Percentiles rank a stretch among this genome's conserved stretches.
Evolutionary conservation across 768 basidiomycete genomes (phyloP).

Genomic region (Cantharellus anzutake): DNA sequence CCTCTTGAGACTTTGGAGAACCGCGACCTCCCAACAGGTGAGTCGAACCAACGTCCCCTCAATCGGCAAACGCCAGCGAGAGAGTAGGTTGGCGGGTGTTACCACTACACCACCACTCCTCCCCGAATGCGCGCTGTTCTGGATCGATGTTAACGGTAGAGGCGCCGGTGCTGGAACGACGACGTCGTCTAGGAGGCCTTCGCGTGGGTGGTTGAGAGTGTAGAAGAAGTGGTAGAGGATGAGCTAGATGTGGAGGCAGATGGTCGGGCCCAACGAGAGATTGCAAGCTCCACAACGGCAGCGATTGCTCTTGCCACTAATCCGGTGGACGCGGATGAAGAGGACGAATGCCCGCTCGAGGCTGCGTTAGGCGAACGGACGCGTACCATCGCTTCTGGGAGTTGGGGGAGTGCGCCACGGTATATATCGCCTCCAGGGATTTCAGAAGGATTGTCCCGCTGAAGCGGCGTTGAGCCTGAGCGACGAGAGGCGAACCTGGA

Average conservation of each 20-base stretch:
- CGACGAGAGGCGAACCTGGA: no score
- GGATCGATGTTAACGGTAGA: slow-evolving; percentile 41
- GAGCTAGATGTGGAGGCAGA: slow-evolving; percentile 13
- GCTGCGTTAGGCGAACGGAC: no score
- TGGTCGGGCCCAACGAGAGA: slow-evolving; percentile 46
- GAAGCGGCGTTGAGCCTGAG: no score
- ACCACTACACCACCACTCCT: no score
- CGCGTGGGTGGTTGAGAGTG: slow-evolving; percentile 23
- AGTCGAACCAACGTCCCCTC: no score
- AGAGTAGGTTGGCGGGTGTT: no score
- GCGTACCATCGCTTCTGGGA: background rate
- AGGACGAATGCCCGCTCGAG: no score
- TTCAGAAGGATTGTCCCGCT: no score
- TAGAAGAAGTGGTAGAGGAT: slow-evolving; percentile 27
- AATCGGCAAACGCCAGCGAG: no score
- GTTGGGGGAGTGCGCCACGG: background rate
- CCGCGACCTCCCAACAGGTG: no score
- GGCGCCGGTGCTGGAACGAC: no score
- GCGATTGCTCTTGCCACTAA: slow-evolving; percentile 24
- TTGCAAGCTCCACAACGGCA: slow-evolving; percentile 47
- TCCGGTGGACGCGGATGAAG: background rate
- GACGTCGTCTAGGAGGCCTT: slow-evolving; percentile 26
- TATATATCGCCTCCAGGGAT: background rate
- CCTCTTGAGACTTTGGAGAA: no score
- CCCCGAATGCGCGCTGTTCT: slow-evolving; percentile 26